A percentile compares a stretch with the other conserved stretches of the same genome.
phyloP scores from a whole-genome alignment of 1,284 basidiomycete genomes.

The Ustilago sp. region DNA sequence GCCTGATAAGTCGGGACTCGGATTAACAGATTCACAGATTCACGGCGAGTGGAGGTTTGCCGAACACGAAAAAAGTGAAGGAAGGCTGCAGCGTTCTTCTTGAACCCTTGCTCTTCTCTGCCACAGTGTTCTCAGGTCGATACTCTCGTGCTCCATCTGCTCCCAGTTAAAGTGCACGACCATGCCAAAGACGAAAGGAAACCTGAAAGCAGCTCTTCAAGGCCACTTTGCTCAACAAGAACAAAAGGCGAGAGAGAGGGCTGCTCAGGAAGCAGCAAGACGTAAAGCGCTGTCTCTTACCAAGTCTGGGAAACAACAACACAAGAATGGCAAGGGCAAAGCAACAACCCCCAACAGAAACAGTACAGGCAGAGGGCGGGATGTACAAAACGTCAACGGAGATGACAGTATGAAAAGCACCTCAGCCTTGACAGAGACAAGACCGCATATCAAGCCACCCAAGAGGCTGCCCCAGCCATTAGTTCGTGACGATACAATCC shows the following conservation, averaged over 20 bases:
- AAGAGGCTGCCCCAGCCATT: slow-evolving; percentile 76
- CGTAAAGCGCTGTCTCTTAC: slow-evolving; percentile 51
- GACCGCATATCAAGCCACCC: slow-evolving; percentile 11
- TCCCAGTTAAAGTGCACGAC: background rate
- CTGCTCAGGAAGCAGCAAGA: slow-evolving; percentile 48
- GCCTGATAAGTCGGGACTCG: background rate
- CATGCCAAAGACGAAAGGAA: slow-evolving; percentile 61
- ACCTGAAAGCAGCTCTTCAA: slow-evolving; percentile 49
- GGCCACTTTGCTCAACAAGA: slow-evolving; percentile 49
- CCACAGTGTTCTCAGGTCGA: background rate
- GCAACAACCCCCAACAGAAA: background rate
- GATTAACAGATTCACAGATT: background rate
- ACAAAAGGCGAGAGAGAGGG: slow-evolving; percentile 32
- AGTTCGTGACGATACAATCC: slow-evolving; percentile 79
- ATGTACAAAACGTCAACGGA: background rate
- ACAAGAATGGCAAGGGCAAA: slow-evolving; percentile 27
- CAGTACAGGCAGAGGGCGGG: background rate
- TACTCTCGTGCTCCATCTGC: background rate
- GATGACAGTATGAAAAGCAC: too few species aligned
- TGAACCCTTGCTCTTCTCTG: background rate
- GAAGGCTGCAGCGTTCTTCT: background rate
- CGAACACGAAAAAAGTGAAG: background rate
- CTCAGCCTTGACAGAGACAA: background rate
- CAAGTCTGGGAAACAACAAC: slow-evolving; percentile 10
- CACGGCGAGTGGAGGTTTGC: slow-evolving; percentile 3